Base-by-base conservation (phyloP, 345 rosid genomes). In the Clausena lansium region DNA sequence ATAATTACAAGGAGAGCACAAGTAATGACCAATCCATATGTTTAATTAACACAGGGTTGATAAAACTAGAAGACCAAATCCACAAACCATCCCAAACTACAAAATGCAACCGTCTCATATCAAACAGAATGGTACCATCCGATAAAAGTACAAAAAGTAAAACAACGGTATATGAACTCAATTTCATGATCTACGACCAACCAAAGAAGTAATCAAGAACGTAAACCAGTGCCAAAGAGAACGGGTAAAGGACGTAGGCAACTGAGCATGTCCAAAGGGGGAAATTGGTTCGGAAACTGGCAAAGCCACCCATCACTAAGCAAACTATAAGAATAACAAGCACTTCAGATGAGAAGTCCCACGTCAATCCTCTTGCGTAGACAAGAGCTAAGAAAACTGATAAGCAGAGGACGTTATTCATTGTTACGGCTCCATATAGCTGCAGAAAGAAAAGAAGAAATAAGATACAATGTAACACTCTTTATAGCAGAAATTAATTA, bases 261-360 rank as follows among this genome's bases (percentile, higher is more conserved):
- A 90, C 4, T 28, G 84, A 87, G 70, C 87, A 90, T 25, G 98
- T 92, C 99, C 99, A 96, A 5, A 92, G 91, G 22, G 99, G 99
- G 82, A 94, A 96, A 4, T 89, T 91, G 36, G 97, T 90, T 19
- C 95, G 91, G 91, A 92, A 90, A 79, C 99, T 96, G 24, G 90
- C 97, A 32, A 94, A 94, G 71, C 70, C 77, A 1, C 94, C 91
- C 98, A 92, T 96, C 82, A 96, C 88, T 0, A 94, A 6, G 85
- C 98, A 94, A 14, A 92, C 97, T 0, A 96, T 90, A 60, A 92
- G 86, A 74, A 96, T 92, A 39, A 94, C 90, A 38, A 96, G 83
- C 83, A 96, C 99, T 86, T 96, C 98, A 3, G 98, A 81, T 58
- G 99, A 96, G 83, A 96, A 96, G 89, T 96, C 94, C 99, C 98